Evolutionary conservation across 2,329 filamentous ascomycete genomes (phyloP), one percentile per base, ranked within the genome.

Genomic region (Eutypa lata): DNA sequence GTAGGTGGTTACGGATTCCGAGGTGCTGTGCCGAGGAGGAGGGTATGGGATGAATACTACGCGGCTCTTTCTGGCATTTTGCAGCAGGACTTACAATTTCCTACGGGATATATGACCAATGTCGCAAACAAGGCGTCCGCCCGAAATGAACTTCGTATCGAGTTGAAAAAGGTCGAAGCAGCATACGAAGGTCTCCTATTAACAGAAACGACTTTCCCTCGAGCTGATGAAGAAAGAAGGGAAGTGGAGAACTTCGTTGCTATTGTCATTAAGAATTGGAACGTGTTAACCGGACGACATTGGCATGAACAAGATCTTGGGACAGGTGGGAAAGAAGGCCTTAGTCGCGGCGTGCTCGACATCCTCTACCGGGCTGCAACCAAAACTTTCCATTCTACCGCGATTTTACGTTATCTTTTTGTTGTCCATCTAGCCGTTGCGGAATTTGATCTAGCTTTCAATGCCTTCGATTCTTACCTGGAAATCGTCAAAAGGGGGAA

Each of bases 371-470:
- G 88, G 38, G 90, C 92, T 21, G 90, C 93, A 7, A 91, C 89
- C 10, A 96, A 94, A 70, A 96, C 92, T 0, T 99, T 94, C 65
- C 94, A 99, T 71, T 99, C 94, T 1, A 96, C 93, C 1, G 77
- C 91, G 10, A 89, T 97, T 56, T 75, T 99, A 28, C 82, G 93
- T 53, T 84, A 92, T 63, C 78, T 99, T 0, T 97, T 97, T 67
- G 87, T 85, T 11, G 88, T 96, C 2, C 94, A 99, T 68, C 78
- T 93, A 18, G 83, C 91, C 2, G 78, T 97, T 18, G 91, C 91
- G 8, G 93, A 99, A 61, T 97, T 97, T 60, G 90, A 96, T 52
- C 76, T 97, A 47, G 92, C 92, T 1, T 86, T 96, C 68, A 91
- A 91, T 66, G 90, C 94, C 0, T 90, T 97, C 57, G 89, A 96